Evolutionary conservation across 106 monocot genomes (phyloP).

Genomic region (Dendrobium officinale): DNA sequence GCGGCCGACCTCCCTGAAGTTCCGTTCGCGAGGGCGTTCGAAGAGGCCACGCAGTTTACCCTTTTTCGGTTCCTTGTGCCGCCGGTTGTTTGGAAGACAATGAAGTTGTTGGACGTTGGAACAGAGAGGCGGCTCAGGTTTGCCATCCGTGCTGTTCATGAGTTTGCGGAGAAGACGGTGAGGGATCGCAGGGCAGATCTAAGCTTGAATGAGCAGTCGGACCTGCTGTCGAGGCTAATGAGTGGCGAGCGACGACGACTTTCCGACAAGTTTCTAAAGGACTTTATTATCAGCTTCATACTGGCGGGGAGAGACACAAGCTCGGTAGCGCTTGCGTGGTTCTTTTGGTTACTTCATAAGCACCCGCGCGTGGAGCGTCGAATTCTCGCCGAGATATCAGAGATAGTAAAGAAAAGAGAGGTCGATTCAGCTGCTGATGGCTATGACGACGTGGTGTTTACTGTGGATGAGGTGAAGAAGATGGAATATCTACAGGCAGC

Average conservation of each 20-base stretch:
- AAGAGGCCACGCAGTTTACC: conserved; percentile 67
- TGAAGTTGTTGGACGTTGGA: conserved; percentile 41
- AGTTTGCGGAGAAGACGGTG: conserved; percentile 67
- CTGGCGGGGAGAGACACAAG: conserved; percentile 92
- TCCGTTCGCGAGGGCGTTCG: conserved; percentile 74
- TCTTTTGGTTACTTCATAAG: conserved; percentile 77
- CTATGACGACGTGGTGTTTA: conserved; percentile 20
- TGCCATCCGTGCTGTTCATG: conserved; percentile 45
- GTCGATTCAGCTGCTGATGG: not conserved
- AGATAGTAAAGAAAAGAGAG: conserved; percentile 7
- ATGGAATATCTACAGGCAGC: conserved; percentile 92
- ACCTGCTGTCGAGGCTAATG: conserved; percentile 69
- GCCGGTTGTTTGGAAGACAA: conserved; percentile 77
- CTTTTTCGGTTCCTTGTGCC: conserved; percentile 75
- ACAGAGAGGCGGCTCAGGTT: conserved; percentile 46
- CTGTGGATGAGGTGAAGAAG: conserved; percentile 43
- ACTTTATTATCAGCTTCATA: conserved; percentile 95
- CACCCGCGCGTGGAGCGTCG: conserved; percentile 48
- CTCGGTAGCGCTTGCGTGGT: conserved; percentile 89
- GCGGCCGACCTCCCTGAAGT: conserved; percentile 44
- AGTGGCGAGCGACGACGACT: conserved; percentile 13
- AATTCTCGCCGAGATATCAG: conserved; percentile 48
- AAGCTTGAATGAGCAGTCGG: conserved; percentile 23
- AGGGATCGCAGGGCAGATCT: conserved; percentile 34
- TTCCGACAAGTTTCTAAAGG: conserved; percentile 68